These are phyloP conservation scores for Bauhinia variegata DNA, from an alignment of 306 rosid species.

Conservation along the genomic window DNA sequence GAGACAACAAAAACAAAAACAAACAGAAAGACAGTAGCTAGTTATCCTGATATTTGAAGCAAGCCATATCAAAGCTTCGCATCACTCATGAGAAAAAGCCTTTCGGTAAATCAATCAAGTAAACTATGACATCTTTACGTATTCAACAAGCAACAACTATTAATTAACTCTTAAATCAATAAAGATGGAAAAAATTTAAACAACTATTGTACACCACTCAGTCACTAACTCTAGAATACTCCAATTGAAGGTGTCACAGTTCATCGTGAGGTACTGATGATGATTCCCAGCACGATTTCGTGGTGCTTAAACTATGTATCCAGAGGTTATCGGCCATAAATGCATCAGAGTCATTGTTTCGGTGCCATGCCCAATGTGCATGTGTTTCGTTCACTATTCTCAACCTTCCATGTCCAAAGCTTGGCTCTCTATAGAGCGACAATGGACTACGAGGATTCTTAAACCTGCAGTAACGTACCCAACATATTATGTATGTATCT, in stretches of 20 bases:
- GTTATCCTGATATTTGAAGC: no score
- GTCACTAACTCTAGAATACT: background rate
- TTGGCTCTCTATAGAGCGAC: constrained; percentile 68
- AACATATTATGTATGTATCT: no score
- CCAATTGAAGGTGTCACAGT: constrained; percentile 15
- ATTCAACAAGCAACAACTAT: no score
- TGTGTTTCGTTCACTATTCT: constrained; percentile 61
- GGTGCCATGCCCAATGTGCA: constrained; percentile 84
- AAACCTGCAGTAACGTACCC: constrained; percentile 32
- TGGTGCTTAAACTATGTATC: constrained; percentile 53
- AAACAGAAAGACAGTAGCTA: no score
- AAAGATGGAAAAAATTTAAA: no score
- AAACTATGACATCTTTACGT: no score
- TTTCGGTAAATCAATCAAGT: no score
- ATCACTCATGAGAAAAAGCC: no score
- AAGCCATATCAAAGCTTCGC: no score
- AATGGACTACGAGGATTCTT: constrained; percentile 51
- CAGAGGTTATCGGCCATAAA: constrained; percentile 57
- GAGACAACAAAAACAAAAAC: no score
- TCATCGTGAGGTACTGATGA: constrained; percentile 34
- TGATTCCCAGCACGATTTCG: constrained; percentile 29
- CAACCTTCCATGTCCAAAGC: constrained; percentile 83
- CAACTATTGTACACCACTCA: no score
- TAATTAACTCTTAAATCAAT: no score
- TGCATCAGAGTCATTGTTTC: constrained; percentile 61